Conservation (phyloP, 805 yeast species). For the Starmerella kuoi region DNA sequence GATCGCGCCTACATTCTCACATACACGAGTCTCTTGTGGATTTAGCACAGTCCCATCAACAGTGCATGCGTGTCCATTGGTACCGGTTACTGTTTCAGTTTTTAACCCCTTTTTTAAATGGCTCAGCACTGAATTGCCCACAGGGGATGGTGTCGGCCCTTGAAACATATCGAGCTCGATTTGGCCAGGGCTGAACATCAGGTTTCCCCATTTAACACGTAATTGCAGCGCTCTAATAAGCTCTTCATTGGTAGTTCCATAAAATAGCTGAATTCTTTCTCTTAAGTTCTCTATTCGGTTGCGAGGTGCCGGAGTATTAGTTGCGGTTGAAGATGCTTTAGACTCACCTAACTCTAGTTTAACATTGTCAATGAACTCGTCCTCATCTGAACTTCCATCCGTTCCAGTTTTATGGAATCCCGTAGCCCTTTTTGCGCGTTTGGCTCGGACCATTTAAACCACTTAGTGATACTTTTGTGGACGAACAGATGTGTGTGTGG, state of each 20-base stretch:
- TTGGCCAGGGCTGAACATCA: constrained; percentile 35
- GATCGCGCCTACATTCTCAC: constrained; percentile 3
- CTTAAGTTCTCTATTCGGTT: constrained; percentile 28
- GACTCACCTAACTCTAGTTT: not conserved
- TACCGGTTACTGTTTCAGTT: not conserved
- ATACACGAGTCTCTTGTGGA: constrained; percentile 6
- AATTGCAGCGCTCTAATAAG: constrained; percentile 35
- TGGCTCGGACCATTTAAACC: not conserved
- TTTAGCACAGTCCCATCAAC: constrained; percentile 10
- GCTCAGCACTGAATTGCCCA: not conserved
- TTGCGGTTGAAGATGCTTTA: not conserved
- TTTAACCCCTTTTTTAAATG: not conserved
- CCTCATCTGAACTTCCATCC: not conserved
- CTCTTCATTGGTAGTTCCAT: constrained; percentile 39
- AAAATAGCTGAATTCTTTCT: constrained; percentile 35
- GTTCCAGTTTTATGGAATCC: not conserved
- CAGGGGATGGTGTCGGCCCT: not conserved
- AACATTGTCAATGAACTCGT: not conserved
- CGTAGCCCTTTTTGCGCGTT: not conserved
- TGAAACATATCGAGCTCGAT: not conserved
- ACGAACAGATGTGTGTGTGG: not conserved
- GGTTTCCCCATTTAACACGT: constrained; percentile 40
- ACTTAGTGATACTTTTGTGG: not conserved
- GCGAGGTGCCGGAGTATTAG: not conserved
- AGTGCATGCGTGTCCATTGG: not conserved